Conservation (phyloP, 1,284 basidiomycete species). For the Phaffia rhodozyma region DNA sequence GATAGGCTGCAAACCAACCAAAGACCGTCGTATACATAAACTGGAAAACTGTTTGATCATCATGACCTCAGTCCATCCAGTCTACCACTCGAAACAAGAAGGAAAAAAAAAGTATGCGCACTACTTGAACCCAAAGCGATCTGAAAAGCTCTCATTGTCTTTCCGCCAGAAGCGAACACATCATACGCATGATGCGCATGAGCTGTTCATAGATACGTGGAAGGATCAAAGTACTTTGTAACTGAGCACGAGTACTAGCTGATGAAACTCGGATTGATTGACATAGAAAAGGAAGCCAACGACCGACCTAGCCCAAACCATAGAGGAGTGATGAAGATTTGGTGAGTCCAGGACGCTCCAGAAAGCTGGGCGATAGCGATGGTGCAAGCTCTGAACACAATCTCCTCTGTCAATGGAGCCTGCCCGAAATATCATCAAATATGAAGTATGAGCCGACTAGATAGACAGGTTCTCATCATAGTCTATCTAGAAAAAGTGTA, state of each 20-base stretch:
- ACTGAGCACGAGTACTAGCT: not conserved
- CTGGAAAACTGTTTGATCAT: slow-evolving; percentile 60
- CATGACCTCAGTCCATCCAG: slow-evolving; percentile 12
- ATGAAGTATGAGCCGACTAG: too few species aligned
- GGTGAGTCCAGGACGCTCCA: slow-evolving; percentile 43
- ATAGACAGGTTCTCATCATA: too few species aligned
- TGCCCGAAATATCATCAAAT: slow-evolving; percentile 28
- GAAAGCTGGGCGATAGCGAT: slow-evolving; percentile 59
- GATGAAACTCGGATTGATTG: not conserved
- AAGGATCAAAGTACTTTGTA: not conserved
- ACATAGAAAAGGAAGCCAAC: not conserved
- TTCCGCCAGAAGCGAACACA: slow-evolving; percentile 56
- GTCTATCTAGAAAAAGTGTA: slow-evolving; percentile 20
- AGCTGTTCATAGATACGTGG: slow-evolving; percentile 41
- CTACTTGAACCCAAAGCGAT: slow-evolving; percentile 49
- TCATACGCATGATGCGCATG: slow-evolving; percentile 89
- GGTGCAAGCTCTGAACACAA: slow-evolving; percentile 80
- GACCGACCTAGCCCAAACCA: slow-evolving; percentile 73
- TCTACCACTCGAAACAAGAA: not conserved
- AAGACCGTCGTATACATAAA: slow-evolving; percentile 81
- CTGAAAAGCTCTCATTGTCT: slow-evolving; percentile 49
- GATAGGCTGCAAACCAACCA: slow-evolving; percentile 74
- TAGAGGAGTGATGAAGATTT: slow-evolving; percentile 70
- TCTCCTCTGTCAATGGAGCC: slow-evolving; percentile 85
- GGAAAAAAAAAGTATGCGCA: slow-evolving; percentile 35